These are phyloP conservation scores for Pichia exigua DNA, from an alignment of 805 yeast species.

Conservation along the genomic window DNA sequence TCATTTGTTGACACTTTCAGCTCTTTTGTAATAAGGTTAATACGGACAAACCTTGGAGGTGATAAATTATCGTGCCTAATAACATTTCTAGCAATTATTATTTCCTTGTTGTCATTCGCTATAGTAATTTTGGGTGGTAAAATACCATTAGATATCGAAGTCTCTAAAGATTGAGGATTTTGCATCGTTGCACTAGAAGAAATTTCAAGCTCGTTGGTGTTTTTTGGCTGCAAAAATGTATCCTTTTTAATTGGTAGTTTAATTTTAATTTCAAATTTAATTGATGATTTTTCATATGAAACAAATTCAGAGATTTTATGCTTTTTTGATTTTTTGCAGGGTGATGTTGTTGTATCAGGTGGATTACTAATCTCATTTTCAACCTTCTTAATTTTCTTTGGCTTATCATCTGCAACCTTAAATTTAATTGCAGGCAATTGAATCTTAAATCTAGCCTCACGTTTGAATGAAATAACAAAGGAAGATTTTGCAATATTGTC, in stretches of 20 bases:
- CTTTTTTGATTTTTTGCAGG: neutral
- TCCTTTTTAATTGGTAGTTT: neutral
- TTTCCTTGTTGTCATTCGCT: neutral
- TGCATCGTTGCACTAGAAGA: neutral
- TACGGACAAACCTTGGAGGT: slow-evolving; percentile 31
- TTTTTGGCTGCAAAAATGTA: neutral
- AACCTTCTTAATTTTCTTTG: neutral
- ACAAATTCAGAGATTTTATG: neutral
- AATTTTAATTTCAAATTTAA: slow-evolving; percentile 8
- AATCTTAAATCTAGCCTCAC: slow-evolving; percentile 52
- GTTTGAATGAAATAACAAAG: slow-evolving; percentile 40
- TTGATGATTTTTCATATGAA: neutral
- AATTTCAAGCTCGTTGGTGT: neutral
- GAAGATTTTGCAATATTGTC: slow-evolving; percentile 28
- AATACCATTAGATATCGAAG: neutral
- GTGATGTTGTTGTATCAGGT: neutral
- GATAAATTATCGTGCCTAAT: slow-evolving; percentile 13
- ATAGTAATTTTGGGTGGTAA: neutral
- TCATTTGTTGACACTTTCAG: slow-evolving; percentile 23
- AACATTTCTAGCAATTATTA: slow-evolving; percentile 9
- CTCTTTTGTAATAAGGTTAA: slow-evolving; percentile 19
- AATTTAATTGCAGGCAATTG: slow-evolving; percentile 34
- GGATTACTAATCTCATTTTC: neutral
- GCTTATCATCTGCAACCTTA: slow-evolving; percentile 14
- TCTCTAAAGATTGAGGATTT: neutral